Percentiles rank a stretch among this genome's conserved stretches.
Evolutionary conservation across 2,329 filamentous ascomycete genomes (phyloP).

Genomic region (Tricladium varicosporioides): DNA sequence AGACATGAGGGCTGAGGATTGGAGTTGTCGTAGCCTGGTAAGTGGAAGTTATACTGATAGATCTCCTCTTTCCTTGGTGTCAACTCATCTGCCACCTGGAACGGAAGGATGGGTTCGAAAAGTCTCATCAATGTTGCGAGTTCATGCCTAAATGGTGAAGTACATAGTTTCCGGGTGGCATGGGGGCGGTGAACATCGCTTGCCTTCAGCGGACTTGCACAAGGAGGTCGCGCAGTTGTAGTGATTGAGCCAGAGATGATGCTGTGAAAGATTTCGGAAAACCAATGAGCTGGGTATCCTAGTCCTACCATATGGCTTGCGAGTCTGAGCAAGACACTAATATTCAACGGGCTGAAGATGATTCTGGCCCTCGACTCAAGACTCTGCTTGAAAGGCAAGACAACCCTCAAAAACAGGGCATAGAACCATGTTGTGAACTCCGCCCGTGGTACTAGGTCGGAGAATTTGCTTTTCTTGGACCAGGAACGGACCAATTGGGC

Average conservation of each 20-base stretch:
- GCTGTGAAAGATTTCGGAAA: slow-evolving; percentile 15
- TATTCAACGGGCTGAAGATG: slow-evolving; percentile 9
- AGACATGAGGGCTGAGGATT: background rate
- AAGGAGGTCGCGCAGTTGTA: slow-evolving; percentile 11
- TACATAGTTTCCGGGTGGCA: slow-evolving; percentile 7
- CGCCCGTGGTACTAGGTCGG: slow-evolving; percentile 4
- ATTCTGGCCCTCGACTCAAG: background rate
- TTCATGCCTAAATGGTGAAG: slow-evolving; percentile 13
- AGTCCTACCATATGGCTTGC: slow-evolving; percentile 9
- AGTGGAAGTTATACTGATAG: slow-evolving; percentile 1
- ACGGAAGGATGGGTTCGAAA: slow-evolving; percentile 17
- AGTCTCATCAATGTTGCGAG: slow-evolving; percentile 7
- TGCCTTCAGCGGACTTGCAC: background rate
- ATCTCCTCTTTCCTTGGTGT: background rate
- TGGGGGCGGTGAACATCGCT: background rate
- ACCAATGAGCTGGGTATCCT: slow-evolving; percentile 22
- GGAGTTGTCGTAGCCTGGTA: background rate
- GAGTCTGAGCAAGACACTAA: slow-evolving; percentile 12
- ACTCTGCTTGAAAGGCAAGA: slow-evolving; percentile 8
- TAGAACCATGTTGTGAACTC: slow-evolving; percentile 16
- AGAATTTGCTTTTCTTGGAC: background rate
- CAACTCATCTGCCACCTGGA: background rate
- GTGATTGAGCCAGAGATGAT: slow-evolving; percentile 14
- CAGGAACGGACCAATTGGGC: background rate
- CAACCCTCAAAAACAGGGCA: slow-evolving; percentile 13